Conservation (phyloP, 768 basidiomycete species). For the Pholiota microspora region DNA sequence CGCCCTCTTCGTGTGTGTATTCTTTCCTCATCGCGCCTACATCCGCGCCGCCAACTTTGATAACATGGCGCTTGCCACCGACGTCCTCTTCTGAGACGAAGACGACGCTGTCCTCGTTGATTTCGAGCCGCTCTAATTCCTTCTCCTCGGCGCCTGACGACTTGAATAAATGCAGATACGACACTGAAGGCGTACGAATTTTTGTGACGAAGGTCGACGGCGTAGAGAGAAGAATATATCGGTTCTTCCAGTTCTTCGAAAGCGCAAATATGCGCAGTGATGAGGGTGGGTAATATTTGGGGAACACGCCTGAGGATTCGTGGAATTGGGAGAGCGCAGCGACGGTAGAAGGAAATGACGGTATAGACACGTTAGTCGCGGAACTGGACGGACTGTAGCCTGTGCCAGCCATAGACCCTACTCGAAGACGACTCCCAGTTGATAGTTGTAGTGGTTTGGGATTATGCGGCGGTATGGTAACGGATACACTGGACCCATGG, state of each 20-base stretch:
- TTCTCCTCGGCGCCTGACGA: constrained; percentile 52
- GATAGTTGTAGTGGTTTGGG: constrained; percentile 14
- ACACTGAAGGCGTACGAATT: constrained; percentile 38
- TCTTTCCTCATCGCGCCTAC: constrained; percentile 48
- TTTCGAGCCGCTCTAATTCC: constrained; percentile 73
- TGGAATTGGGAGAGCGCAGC: constrained; percentile 49
- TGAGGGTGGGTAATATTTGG: constrained; percentile 67
- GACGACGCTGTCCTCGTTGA: constrained; percentile 74
- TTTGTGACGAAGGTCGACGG: constrained; percentile 37
- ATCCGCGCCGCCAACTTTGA: constrained; percentile 69
- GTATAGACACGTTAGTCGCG: constrained; percentile 37
- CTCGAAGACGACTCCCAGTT: constrained; percentile 30
- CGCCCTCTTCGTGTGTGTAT: constrained; percentile 44
- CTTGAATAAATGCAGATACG: constrained; percentile 77
- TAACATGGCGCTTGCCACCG: constrained; percentile 46
- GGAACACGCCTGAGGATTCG: constrained; percentile 51
- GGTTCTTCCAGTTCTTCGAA: constrained; percentile 68
- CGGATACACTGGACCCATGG: constrained; percentile 33
- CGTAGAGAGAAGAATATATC: constrained; percentile 59
- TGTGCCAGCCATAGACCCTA: constrained; percentile 32
- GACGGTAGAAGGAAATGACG: constrained; percentile 62
- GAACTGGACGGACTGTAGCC: constrained; percentile 36
- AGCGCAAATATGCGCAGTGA: constrained; percentile 73
- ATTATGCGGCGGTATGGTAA: constrained; percentile 21
- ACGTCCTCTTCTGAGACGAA: constrained; percentile 66